Evolutionary conservation across 2,329 filamentous ascomycete genomes (phyloP).

Genomic region (Ophiostoma sp.): DNA sequence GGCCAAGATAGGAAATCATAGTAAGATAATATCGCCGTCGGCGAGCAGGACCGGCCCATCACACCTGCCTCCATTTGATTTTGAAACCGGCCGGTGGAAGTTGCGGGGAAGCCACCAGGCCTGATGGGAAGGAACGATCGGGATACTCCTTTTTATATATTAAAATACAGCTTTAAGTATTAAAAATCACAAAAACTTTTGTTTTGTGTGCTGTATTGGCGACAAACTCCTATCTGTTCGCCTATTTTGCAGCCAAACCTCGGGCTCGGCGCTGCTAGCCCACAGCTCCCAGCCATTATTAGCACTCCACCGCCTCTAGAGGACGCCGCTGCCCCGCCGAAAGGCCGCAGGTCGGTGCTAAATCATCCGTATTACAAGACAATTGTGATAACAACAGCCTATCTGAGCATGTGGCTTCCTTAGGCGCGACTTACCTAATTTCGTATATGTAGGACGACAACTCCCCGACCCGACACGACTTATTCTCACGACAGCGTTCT

Average conservation of each 20-base stretch:
- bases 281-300: slow-evolving; percentile 7
- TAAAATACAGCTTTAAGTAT: too few species aligned
- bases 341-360: not conserved
- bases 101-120: not conserved
- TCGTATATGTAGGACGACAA: slow-evolving; percentile 4
- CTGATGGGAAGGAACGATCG: not conserved
- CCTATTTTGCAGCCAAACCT: not conserved
- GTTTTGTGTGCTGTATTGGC: not conserved
- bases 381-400: slow-evolving; percentile 4
- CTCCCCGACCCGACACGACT: not conserved
- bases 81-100: not conserved
- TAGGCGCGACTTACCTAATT: not conserved
- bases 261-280: slow-evolving; percentile 6
- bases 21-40: not conserved
- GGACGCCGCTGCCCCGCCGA: slow-evolving; percentile 11
- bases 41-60: not conserved
- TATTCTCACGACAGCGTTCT: not conserved
- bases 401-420: not conserved
- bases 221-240: slow-evolving; percentile 1
- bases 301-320: slow-evolving; percentile 13
- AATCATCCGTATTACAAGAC: not conserved
- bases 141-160: not conserved
- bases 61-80: not conserved
- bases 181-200: too few species aligned
- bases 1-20: slow-evolving; percentile 4